A percentile compares a stretch with the other conserved stretches of the same genome.
Evolutionary conservation across 1,139 yeast genomes (phyloP).

Genomic region (Arxiozyma slooffiae): DNA sequence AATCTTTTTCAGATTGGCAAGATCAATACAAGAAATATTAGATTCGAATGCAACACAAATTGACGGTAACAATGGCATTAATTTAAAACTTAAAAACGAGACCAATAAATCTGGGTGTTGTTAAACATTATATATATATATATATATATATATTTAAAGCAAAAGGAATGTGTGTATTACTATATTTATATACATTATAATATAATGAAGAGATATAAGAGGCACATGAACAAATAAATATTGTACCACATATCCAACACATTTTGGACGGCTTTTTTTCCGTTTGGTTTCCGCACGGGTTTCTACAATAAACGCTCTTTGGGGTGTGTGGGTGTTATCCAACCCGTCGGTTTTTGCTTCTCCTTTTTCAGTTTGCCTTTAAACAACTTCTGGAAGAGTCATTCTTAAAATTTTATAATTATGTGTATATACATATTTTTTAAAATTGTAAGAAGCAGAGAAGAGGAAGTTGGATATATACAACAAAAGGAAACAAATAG

Average conservation of each 20-base stretch:
- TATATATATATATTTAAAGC: too few species aligned
- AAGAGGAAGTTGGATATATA: background rate
- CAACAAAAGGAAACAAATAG: background rate
- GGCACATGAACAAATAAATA: too few species aligned
- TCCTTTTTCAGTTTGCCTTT: background rate
- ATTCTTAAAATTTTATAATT: too few species aligned
- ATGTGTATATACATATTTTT: too few species aligned
- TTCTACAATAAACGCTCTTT: background rate
- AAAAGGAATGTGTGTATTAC: too few species aligned
- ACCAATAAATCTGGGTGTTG: conserved; percentile 18
- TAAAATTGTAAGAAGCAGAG: background rate
- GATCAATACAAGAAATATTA: conserved; percentile 72
- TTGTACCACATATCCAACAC: too few species aligned
- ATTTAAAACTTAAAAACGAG: conserved; percentile 27
- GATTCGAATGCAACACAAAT: conserved; percentile 30
- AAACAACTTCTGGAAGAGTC: background rate
- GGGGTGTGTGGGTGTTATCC: background rate
- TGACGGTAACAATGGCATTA: conserved; percentile 22
- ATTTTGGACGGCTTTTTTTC: background rate
- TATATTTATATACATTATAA: too few species aligned
- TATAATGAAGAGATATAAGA: too few species aligned
- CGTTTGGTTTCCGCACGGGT: background rate
- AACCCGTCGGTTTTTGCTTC: too few species aligned
- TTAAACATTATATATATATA: conserved; percentile 7
- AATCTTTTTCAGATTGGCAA: conserved; percentile 84